phyloP scores from a whole-genome alignment of 805 yeast species.

The Metschnikowia vanudenii region DNA sequence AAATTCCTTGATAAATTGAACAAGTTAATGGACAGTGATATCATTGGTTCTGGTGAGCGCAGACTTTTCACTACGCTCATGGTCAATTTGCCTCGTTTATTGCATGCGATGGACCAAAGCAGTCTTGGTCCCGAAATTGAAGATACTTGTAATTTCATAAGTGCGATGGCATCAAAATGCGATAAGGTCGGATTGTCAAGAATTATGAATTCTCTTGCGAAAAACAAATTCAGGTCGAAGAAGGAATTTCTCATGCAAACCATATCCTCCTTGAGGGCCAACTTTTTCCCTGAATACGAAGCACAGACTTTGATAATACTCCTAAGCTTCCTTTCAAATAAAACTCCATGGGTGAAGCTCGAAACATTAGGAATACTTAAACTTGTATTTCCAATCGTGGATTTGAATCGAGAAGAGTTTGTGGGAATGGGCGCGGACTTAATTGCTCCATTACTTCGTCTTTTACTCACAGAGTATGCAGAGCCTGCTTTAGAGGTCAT shows the following conservation, averaged over 20 bases:
- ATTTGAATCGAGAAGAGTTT: conserved; percentile 74
- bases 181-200: conserved; percentile 62
- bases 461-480: conserved; percentile 80
- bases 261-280: conserved; percentile 61
- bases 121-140: conserved; percentile 49
- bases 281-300: conserved; percentile 71
- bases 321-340: conserved; percentile 77
- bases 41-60: conserved; percentile 69
- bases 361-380: conserved; percentile 79
- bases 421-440: conserved; percentile 92
- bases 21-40: conserved; percentile 63
- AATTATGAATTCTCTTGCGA: conserved; percentile 72
- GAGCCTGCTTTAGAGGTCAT: conserved; percentile 86
- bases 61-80: conserved; percentile 71
- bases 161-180: conserved; percentile 57
- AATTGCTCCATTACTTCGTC: conserved; percentile 82
- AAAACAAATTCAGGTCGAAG: conserved; percentile 81
- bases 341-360: conserved; percentile 69
- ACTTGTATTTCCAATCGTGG: conserved; percentile 71
- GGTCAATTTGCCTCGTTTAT: conserved; percentile 78
- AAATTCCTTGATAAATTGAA: conserved; percentile 71
- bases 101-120: conserved; percentile 67
- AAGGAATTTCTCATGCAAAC: conserved; percentile 85
- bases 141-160: conserved; percentile 45
- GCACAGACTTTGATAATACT: conserved; percentile 74